These are phyloP conservation scores for Posidonia australis DNA, from an alignment of 106 monocot species.

Conservation along the genomic window DNA sequence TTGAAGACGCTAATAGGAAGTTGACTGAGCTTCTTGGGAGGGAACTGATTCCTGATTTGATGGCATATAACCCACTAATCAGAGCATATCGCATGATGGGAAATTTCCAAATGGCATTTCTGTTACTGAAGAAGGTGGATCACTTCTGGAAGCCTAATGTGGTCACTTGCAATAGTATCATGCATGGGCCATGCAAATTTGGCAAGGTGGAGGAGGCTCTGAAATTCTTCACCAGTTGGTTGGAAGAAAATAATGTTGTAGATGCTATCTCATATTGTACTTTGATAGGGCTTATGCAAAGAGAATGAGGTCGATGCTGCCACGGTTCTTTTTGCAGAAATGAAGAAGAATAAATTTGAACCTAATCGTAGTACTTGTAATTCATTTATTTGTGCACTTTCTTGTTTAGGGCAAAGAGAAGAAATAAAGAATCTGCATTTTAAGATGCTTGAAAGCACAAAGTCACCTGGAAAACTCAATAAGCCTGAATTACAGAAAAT, in stretches of 20 bases:
- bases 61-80: conserved; percentile 79
- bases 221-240: conserved; percentile 68
- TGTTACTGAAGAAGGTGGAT: conserved; percentile 88
- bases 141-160: too few relatives aligned
- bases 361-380: conserved; percentile 58
- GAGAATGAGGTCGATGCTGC: conserved; percentile 54
- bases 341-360: conserved; percentile 45
- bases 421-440: conserved; percentile 48
- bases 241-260: conserved; percentile 61
- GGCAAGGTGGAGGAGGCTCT: conserved; percentile 67
- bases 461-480: conserved; percentile 10
- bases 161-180: conserved; percentile 82
- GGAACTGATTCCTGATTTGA: conserved; percentile 76
- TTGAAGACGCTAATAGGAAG: conserved; percentile 47
- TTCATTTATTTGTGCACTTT: conserved; percentile 42
- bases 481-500: conserved; percentile 14
- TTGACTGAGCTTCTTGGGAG: conserved; percentile 56
- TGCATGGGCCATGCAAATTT: conserved; percentile 56
- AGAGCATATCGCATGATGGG: conserved; percentile 68
- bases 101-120: conserved; percentile 81
- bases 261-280: conserved; percentile 78
- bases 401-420: conserved; percentile 54
- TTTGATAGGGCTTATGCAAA: conserved; percentile 62
- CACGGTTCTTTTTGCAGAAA: conserved; percentile 48
- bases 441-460: conserved; percentile 36